Percentiles rank a stretch among this genome's conserved stretches.
These are phyloP conservation scores for Cadophora sp. DNA, from an alignment of 2,329 filamentous ascomycete genomes.

Conservation along the genomic window DNA sequence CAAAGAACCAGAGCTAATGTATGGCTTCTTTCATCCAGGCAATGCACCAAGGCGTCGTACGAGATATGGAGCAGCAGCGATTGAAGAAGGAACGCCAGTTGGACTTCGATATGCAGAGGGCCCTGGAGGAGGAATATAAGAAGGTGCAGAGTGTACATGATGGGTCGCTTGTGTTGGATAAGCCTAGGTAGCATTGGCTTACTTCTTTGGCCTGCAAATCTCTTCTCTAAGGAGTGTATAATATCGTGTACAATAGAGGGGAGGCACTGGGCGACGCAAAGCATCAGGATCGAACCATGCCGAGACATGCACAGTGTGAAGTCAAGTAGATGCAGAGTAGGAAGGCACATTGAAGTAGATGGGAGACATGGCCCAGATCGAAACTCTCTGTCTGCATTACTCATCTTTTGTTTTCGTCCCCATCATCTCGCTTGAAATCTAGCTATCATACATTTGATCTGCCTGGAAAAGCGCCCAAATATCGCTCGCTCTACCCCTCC, in stretches of 20 bases:
- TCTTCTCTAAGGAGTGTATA: constrained; percentile 16
- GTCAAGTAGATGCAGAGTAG: background rate
- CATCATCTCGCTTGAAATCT: constrained; percentile 19
- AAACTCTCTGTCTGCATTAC: constrained; percentile 23
- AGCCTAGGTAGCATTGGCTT: constrained; percentile 26
- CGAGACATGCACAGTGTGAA: background rate
- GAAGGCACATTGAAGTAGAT: background rate
- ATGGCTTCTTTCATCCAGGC: constrained; percentile 60
- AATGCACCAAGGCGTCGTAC: constrained; percentile 94
- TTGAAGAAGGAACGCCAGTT: constrained; percentile 89
- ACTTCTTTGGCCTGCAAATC: background rate
- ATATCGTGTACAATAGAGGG: constrained; percentile 6
- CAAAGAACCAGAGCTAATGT: background rate
- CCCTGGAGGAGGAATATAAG: constrained; percentile 86
- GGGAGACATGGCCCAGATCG: constrained; percentile 16
- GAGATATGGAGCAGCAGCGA: constrained; percentile 93
- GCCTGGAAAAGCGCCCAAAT: constrained; percentile 16
- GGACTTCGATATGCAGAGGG: constrained; percentile 91
- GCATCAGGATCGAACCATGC: constrained; percentile 6
- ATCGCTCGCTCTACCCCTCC: constrained; percentile 19
- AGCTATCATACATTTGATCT: constrained; percentile 31
- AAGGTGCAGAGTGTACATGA: constrained; percentile 82
- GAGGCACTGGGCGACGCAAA: constrained; percentile 25
- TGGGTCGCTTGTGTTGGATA: constrained; percentile 40
- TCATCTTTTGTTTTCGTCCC: constrained; percentile 13